Conservation (phyloP, 192 early-diverging fungal genomes). For the Coemansia sp. region DNA sequence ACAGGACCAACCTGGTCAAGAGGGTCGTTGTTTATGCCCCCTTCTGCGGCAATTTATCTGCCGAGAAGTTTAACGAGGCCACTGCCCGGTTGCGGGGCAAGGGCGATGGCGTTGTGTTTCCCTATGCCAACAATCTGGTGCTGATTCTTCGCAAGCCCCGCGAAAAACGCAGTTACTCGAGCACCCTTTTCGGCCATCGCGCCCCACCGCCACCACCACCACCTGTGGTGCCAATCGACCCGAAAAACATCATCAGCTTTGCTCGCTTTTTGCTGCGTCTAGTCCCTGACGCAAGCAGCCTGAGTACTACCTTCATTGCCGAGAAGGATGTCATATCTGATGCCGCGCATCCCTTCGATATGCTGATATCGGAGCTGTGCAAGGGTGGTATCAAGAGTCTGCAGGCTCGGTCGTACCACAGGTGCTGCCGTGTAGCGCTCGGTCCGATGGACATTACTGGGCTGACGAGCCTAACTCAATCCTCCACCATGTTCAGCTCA, state of each 20-base stretch:
- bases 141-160: not conserved
- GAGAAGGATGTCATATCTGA: not conserved
- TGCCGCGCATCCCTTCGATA: not conserved
- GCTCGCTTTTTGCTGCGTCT: not conserved
- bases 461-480: not conserved
- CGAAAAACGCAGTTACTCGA: not conserved
- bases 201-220: not conserved
- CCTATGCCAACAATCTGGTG: not conserved
- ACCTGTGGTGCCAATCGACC: not conserved
- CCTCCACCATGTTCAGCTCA: not conserved
- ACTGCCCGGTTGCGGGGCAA: not conserved
- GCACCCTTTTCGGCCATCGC: not conserved
- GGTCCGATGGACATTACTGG: not conserved
- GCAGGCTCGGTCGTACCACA: not conserved
- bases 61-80: not conserved
- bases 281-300: not conserved
- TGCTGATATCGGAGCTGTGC: not conserved
- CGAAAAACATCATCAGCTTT: not conserved
- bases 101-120: not conserved
- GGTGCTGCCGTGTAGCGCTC: not conserved
- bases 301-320: not conserved
- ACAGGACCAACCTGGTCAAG: not conserved
- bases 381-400: not conserved
- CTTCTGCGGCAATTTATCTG: not conserved
- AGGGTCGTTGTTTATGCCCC: not conserved